Conservation (phyloP, 441 rosid species). For the Rhodomyrtus psidioides region DNA sequence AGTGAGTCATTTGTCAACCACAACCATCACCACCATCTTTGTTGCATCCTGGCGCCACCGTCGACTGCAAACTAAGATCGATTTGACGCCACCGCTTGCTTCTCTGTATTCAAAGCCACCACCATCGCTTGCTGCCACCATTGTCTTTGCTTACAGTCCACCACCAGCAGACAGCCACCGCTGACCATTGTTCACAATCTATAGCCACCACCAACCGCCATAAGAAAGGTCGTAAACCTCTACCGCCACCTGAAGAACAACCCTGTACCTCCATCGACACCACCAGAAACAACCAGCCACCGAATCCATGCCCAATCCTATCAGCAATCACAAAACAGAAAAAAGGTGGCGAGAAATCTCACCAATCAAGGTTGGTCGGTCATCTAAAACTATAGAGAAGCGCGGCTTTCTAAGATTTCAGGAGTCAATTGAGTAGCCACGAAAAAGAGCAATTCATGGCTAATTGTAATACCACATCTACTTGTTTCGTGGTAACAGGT, state of each 20-base stretch:
- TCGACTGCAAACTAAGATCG: background rate
- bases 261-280: background rate
- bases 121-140: accelerated
- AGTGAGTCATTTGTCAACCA: no score
- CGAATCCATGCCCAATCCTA: no score
- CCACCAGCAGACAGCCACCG: background rate
- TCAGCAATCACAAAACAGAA: no score
- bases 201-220: background rate
- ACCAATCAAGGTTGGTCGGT: background rate
- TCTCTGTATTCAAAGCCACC: background rate
- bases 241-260: background rate
- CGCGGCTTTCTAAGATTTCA: background rate
- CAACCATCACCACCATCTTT: no score
- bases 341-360: no score
- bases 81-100: background rate
- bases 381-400: background rate
- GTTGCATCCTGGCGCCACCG: background rate
- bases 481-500: no score
- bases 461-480: no score
- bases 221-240: background rate
- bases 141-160: background rate
- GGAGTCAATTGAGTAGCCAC: background rate
- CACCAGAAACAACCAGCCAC: background rate
- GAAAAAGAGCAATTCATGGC: no score
- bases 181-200: background rate